Conservation (phyloP, 75 land plant species). For the Selaginella tamariscina region DNA sequence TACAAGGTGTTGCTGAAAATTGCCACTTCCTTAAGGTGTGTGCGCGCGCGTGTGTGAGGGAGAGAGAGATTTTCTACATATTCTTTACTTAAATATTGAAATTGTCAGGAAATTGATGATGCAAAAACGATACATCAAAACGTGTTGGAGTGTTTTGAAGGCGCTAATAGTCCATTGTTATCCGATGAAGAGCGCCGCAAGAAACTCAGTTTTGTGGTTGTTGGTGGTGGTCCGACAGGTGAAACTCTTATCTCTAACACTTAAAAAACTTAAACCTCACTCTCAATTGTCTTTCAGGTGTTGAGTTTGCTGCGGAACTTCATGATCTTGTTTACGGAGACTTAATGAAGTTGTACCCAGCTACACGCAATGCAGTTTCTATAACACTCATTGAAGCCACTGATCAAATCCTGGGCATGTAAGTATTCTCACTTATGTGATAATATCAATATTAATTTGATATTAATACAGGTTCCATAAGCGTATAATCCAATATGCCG, state of each 20-base stretch:
- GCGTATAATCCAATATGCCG: constrained; percentile 78
- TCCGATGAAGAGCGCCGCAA: constrained; percentile 59
- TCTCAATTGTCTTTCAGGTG: too few species aligned
- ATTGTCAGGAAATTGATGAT: constrained; percentile 78
- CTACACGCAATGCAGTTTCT: constrained; percentile 34
- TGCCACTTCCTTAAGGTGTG: constrained; percentile 91
- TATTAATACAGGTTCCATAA: constrained; percentile 55
- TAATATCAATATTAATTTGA: background rate
- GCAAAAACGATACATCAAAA: constrained; percentile 71
- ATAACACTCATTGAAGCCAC: constrained; percentile 68
- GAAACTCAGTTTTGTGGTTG: constrained; percentile 69
- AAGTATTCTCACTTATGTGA: constrained; percentile 19
- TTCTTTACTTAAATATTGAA: background rate
- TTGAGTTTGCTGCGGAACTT: constrained; percentile 89
- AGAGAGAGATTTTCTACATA: background rate
- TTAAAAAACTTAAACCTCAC: too few species aligned
- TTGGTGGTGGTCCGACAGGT: constrained; percentile 99
- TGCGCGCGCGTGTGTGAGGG: background rate
- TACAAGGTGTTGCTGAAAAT: constrained; percentile 82
- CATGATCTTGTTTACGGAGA: constrained; percentile 84
- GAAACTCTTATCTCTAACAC: too few species aligned
- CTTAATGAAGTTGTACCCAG: constrained; percentile 55
- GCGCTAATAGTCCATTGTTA: constrained; percentile 53
- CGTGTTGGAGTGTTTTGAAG: constrained; percentile 83
- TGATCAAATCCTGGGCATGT: constrained; percentile 84